Conservation (phyloP, 257 asterid species). For the Nicotiana knightiana region DNA sequence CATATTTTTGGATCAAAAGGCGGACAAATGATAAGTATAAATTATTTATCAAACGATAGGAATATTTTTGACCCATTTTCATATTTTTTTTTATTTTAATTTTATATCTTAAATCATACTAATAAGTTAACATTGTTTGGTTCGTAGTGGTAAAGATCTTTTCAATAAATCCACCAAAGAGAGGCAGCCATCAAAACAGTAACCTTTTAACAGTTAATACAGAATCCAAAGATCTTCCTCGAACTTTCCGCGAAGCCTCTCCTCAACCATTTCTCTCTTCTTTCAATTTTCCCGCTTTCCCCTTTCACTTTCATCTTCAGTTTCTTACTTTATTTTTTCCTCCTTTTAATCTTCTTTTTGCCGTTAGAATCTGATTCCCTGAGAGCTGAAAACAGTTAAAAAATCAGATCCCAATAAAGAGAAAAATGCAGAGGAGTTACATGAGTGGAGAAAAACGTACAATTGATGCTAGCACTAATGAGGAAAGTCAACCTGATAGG, state of each 20-base stretch:
- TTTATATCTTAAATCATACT: no score
- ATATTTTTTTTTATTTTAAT: no score
- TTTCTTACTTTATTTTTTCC: neutral
- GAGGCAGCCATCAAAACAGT: neutral
- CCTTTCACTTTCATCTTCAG: neutral
- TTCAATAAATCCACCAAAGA: neutral
- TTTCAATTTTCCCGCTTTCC: conserved; percentile 66
- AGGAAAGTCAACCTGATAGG: conserved; percentile 76
- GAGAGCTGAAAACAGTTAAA: conserved; percentile 6
- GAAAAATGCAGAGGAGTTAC: conserved; percentile 51
- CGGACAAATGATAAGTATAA: no score
- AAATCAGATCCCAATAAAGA: conserved; percentile 38
- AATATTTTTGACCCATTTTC: no score
- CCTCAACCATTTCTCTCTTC: conserved; percentile 39
- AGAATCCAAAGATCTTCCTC: conserved; percentile 23
- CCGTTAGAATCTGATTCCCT: conserved; percentile 28
- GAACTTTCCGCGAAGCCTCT: conserved; percentile 37
- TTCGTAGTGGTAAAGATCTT: no score
- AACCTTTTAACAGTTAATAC: neutral
- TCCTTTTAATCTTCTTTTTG: neutral
- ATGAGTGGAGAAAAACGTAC: conserved; percentile 71
- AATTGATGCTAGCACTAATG: conserved; percentile 47
- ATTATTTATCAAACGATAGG: no score
- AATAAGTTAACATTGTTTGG: no score
- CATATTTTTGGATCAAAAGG: no score